Base-by-base conservation (phyloP, 2,329 filamentous ascomycete species). In the Aspergillus oerlinghausenensis region DNA sequence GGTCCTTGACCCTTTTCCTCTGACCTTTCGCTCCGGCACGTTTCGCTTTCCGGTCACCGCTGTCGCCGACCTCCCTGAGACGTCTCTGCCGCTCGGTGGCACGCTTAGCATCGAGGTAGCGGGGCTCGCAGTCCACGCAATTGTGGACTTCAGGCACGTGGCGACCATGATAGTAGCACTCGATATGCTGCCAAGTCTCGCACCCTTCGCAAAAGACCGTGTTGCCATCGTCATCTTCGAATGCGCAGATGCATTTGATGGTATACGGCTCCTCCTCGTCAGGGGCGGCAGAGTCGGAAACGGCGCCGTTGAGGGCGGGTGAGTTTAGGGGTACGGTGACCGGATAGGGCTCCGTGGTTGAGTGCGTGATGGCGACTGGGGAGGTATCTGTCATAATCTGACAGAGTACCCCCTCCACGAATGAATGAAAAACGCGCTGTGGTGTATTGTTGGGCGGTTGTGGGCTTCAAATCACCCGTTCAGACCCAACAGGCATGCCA, bases 141-240 rank as follows among this genome's bases (percentile, higher is more conserved):
- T 88, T 90, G 78, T 99, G 93, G 55, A 89, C 81, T 82, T 79
- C 88, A 75, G 73, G 92, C 76, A 77, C 89, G 82, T 80, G 89
- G 81, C 73, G 86, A 83, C 70, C 83, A 66, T 90, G 89, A 73
- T 97, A 97, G 77, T 96, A 97, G 77, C 94, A 99, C 72, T 92
- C 88, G 67, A 96, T 96, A 76, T 99, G 94, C 77, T 99, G 94
- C 94, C 94, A 99, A 51, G 92, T 94, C 72, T 96, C 90, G 81
- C 94, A 99, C 57, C 82, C 85, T 73, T 97, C 94, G 81, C 94
- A 99, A 75, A 92, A 91, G 60, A 99, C 95, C 58, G 94, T 99
- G 75, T 90, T 93, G 76, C 94, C 94, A 80, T 99, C 94, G 81
- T 99, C 94, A 79, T 96, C 92, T 73, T 86, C 80, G 75, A 89